Percentiles rank a stretch among this genome's conserved stretches.
These are phyloP conservation scores for Talaromyces thailandensis DNA, from an alignment of 495 filamentous ascomycete genomes.

Conservation along the genomic window DNA sequence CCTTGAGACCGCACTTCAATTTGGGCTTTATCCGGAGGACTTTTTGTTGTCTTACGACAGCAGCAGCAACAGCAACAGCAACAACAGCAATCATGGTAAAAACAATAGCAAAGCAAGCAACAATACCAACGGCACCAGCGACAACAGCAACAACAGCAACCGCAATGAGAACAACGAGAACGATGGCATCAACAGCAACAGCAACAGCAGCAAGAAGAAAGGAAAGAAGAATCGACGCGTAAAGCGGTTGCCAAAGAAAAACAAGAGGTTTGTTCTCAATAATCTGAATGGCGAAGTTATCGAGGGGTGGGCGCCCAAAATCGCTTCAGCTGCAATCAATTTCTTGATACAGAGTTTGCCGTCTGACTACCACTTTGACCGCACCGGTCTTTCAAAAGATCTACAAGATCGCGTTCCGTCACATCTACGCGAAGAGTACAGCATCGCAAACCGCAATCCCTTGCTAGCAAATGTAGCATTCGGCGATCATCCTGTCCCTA, in stretches of 20 bases:
- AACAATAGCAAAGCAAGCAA: background rate
- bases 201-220: background rate
- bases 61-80: constrained; percentile 4
- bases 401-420: constrained; percentile 21
- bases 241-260: background rate
- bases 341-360: constrained; percentile 15
- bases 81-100: background rate
- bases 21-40: constrained; percentile 12
- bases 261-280: background rate
- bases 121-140: background rate
- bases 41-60: constrained; percentile 8
- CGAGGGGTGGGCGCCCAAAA: constrained; percentile 9
- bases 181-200: background rate
- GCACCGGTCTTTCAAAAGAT: constrained; percentile 10
- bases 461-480: constrained; percentile 14
- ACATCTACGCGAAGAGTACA: constrained; percentile 10
- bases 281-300: constrained; percentile 7
- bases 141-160: background rate
- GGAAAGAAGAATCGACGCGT: background rate
- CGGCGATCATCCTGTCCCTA: constrained; percentile 12
- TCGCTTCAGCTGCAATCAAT: constrained; percentile 12
- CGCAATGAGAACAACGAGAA: background rate
- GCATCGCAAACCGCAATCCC: constrained; percentile 8
- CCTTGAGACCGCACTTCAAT: constrained; percentile 18
- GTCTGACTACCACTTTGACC: constrained; percentile 13